Evolutionary conservation across 768 basidiomycete species (phyloP), one percentile per base, ranked within the genome.

Genomic region (Pleurotus giganteus): DNA sequence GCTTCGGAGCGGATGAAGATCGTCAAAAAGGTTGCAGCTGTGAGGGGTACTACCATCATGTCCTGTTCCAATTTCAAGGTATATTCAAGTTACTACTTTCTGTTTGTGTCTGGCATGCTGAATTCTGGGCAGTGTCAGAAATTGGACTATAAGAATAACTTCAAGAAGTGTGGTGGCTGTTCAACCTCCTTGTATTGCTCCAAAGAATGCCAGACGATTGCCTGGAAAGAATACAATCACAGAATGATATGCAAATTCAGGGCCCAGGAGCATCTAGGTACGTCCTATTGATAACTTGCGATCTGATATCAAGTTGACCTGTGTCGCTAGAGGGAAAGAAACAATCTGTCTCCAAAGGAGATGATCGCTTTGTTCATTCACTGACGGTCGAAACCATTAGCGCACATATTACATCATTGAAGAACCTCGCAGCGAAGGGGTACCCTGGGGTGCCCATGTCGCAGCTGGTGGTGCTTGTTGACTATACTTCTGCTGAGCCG

Each of bases 91-190:
- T n/a, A n/a, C n/a, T n/a, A n/a, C n/a, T n/a, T n/a, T n/a, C n/a
- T n/a, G n/a, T n/a, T n/a, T 57, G n/a, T n/a, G n/a, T n/a, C n/a
- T n/a, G n/a, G n/a, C n/a, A n/a, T n/a, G n/a, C n/a, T n/a, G n/a
- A n/a, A n/a, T n/a, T n/a, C n/a, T n/a, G n/a, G n/a, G n/a, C n/a
- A 73, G 72, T 74, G 72, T 51, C 71, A 71, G 13, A 72, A 70
- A 59, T 52, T 69, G 32, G 70, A 70, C 24, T 56, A 53, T 2
- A 71, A 67, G 56, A 69, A 70, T 45, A 66, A 63, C 11, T 70
- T 75, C 57, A 60, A 63, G 37, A 68, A 69, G 41, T 75, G 73
- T 53, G 59, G 61, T 6, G 65, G 63, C 4, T 74, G 74, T 58
- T 63, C 64, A 4, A 66, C 61, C 7, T 72, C 73, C 3, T 59